These are phyloP conservation scores for Beauveria pseudobassiana DNA, from an alignment of 2,329 filamentous ascomycete species.

Conservation along the genomic window DNA sequence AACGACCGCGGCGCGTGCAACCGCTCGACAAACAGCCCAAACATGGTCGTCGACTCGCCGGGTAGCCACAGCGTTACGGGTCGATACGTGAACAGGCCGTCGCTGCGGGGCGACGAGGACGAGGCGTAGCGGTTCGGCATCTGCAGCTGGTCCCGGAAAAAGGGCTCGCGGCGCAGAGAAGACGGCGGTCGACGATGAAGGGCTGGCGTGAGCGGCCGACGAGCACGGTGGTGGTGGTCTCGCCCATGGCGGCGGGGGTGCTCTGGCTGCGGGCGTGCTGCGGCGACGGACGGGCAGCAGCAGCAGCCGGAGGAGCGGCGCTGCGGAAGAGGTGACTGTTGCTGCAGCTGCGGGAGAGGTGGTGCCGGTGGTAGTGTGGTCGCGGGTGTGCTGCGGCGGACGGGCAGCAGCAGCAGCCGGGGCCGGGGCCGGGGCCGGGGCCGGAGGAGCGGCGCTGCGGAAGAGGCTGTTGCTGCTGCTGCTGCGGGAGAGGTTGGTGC, in stretches of 20 bases:
- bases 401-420: too few species aligned
- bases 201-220: constrained; percentile 34
- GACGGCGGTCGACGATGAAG: constrained; percentile 36
- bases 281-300: too few species aligned
- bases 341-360: neutral
- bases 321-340: too few species aligned
- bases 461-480: neutral
- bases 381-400: neutral
- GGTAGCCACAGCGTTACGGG: constrained; percentile 33
- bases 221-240: constrained; percentile 30
- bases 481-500: too few species aligned
- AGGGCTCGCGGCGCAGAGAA: constrained; percentile 39
- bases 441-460: too few species aligned
- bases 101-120: neutral
- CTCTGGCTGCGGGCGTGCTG: neutral
- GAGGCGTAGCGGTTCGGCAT: constrained; percentile 14
- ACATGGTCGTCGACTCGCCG: constrained; percentile 42
- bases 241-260: neutral
- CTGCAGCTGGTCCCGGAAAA: constrained; percentile 41
- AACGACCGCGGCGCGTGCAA: constrained; percentile 39
- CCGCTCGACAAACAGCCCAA: constrained; percentile 46
- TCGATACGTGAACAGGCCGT: constrained; percentile 14
- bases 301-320: too few species aligned
- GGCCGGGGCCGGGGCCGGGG: too few species aligned
- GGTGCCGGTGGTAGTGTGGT: neutral